A percentile compares a stretch with the other conserved stretches of the same genome.
Evolutionary conservation across 768 basidiomycete species (phyloP).

Genomic region (Leccinum barrowsii): DNA sequence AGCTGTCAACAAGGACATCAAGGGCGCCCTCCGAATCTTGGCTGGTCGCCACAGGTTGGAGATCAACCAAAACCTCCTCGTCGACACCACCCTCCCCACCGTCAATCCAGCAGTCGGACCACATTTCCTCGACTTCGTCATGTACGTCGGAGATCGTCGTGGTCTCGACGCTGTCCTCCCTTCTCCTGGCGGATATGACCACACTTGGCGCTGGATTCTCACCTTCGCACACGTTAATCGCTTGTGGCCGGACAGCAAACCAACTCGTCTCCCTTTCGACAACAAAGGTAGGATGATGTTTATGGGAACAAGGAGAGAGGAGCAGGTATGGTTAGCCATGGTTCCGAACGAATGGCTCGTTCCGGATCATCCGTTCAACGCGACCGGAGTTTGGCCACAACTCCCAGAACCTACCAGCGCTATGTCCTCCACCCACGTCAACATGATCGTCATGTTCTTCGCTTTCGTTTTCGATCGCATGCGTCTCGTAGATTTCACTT

Average conservation of each 20-base stretch:
- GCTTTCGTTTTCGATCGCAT: background rate
- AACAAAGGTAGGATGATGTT: background rate
- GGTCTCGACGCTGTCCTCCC: background rate
- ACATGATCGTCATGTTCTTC: background rate
- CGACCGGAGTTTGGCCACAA: rapidly evolving
- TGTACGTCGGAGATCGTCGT: background rate
- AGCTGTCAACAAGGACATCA: background rate
- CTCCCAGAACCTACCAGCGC: background rate
- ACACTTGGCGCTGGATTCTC: background rate
- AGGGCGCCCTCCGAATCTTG: background rate
- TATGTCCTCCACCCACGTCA: background rate
- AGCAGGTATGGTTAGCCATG: background rate
- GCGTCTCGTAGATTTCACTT: background rate
- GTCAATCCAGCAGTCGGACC: background rate
- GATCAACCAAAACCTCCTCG: background rate
- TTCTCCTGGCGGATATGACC: background rate
- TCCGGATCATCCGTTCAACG: background rate
- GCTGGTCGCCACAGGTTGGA: background rate
- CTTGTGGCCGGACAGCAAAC: background rate
- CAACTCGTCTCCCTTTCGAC: background rate
- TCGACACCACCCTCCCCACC: background rate
- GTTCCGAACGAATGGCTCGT: background rate
- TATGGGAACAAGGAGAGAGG: background rate
- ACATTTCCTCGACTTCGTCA: background rate
- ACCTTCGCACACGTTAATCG: background rate